phyloP scores from a whole-genome alignment of 2,329 filamentous ascomycete species.

The Xylariaceae sp. region DNA sequence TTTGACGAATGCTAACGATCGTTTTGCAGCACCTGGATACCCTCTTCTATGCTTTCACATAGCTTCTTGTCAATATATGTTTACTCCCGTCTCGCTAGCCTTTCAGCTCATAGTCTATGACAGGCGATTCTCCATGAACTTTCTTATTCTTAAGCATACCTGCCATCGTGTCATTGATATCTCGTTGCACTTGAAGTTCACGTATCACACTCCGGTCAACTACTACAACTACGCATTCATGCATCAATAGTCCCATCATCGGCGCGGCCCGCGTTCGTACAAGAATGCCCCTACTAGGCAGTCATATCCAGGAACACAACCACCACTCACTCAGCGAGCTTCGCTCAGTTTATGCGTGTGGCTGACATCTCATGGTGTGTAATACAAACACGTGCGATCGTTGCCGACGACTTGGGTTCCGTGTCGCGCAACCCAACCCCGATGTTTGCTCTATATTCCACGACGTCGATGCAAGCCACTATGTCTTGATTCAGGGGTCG shows the following conservation, averaged over 20 bases:
- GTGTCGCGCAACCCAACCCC: too few relatives aligned
- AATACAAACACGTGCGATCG: too few relatives aligned
- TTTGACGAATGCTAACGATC: background rate
- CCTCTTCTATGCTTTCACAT: background rate
- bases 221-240: background rate
- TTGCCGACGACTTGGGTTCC: too few relatives aligned
- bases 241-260: conserved; percentile 1
- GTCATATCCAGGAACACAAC: background rate
- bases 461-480: too few relatives aligned
- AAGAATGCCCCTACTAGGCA: background rate
- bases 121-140: background rate
- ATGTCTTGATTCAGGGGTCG: too few relatives aligned
- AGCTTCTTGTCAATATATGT: background rate
- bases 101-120: background rate
- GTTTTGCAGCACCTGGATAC: background rate
- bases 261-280: background rate
- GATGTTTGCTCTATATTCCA: too few relatives aligned
- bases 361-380: too few relatives aligned
- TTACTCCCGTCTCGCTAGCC: background rate
- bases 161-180: background rate
- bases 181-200: background rate
- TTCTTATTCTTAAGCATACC: background rate
- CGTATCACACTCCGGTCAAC: background rate
- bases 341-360: background rate
- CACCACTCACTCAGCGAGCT: background rate